phyloP scores from a whole-genome alignment of 1,284 basidiomycete genomes.

The Malassezia equina region DNA sequence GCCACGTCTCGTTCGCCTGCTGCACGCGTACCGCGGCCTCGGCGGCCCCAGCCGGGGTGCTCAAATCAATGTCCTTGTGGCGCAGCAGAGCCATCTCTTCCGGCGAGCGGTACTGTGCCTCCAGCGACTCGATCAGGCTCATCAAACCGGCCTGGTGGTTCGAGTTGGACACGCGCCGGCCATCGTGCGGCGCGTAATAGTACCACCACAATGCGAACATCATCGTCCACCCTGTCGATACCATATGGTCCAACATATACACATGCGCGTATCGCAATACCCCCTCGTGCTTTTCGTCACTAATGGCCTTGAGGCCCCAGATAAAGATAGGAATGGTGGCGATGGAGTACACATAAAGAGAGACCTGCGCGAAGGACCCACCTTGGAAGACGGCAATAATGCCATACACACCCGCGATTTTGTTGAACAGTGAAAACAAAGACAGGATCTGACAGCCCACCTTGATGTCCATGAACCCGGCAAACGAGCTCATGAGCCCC shows the following conservation, averaged over 20 bases:
- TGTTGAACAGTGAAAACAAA: conserved; percentile 65
- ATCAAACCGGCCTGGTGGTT: conserved; percentile 42
- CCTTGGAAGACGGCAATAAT: conserved; percentile 80
- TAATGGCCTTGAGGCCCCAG: conserved; percentile 77
- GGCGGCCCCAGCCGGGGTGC: conserved; percentile 9
- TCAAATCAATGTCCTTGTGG: conserved; percentile 37
- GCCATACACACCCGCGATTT: conserved; percentile 93
- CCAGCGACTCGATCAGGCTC: conserved; percentile 44
- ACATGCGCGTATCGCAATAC: conserved; percentile 82
- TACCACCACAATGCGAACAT: conserved; percentile 85
- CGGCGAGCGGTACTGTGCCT: conserved; percentile 34
- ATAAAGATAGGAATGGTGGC: conserved; percentile 67
- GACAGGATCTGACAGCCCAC: conserved; percentile 42
- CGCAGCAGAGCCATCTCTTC: conserved; percentile 36
- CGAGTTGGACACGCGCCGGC: conserved; percentile 27
- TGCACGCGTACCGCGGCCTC: conserved; percentile 43
- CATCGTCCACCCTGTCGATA: conserved; percentile 83
- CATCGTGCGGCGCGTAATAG: conserved; percentile 81
- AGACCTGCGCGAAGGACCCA: conserved; percentile 75
- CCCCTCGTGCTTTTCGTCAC: conserved; percentile 54
- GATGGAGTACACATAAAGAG: conserved; percentile 75
- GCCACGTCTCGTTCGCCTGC: conserved; percentile 58
- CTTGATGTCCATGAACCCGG: conserved; percentile 45
- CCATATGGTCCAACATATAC: conserved; percentile 80
- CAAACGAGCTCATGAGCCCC: conserved; percentile 37